These are phyloP conservation scores for Podospora australis DNA, from an alignment of 495 filamentous ascomycete genomes.

Conservation along the genomic window DNA sequence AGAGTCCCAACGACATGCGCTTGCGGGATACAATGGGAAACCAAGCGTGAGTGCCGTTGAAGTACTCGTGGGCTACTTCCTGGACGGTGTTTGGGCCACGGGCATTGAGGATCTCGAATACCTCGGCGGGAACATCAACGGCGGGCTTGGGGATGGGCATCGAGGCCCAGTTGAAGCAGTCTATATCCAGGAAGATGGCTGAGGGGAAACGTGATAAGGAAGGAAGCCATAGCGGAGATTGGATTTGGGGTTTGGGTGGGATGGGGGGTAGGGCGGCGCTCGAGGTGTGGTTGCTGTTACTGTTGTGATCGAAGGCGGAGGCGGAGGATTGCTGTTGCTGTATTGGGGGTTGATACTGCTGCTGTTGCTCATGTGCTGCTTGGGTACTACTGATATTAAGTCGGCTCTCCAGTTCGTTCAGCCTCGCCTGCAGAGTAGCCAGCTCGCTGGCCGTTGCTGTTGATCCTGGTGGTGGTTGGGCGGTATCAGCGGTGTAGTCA, in stretches of 20 bases:
- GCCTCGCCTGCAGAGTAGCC: constrained; percentile 27
- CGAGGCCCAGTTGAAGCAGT: constrained; percentile 28
- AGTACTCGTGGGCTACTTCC: constrained; percentile 26
- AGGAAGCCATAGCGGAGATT: constrained; percentile 2
- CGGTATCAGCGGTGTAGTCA: constrained; percentile 30
- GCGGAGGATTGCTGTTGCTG: neutral
- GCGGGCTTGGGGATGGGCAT: constrained; percentile 25
- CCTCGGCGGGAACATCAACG: constrained; percentile 29
- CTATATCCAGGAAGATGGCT: constrained; percentile 30
- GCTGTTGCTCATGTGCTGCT: too few species aligned
- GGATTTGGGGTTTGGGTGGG: constrained; percentile 3
- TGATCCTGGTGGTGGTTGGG: constrained; percentile 15
- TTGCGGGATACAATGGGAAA: constrained; percentile 48
- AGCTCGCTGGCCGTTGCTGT: constrained; percentile 35
- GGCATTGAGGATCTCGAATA: constrained; percentile 27
- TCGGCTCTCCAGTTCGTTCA: constrained; percentile 34
- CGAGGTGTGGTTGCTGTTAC: neutral
- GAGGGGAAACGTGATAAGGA: constrained; percentile 13
- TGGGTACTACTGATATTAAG: constrained; percentile 17
- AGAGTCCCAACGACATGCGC: constrained; percentile 33
- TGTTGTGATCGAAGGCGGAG: neutral
- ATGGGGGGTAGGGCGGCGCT: constrained; percentile 1
- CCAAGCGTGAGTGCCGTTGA: constrained; percentile 34
- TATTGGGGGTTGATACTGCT: neutral
- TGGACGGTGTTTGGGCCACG: constrained; percentile 23